A percentile compares a stretch with the other conserved stretches of the same genome.
These are phyloP conservation scores for Paramecium bursaria DNA, from an alignment of 73 alveolate genomes.

Conservation along the genomic window DNA sequence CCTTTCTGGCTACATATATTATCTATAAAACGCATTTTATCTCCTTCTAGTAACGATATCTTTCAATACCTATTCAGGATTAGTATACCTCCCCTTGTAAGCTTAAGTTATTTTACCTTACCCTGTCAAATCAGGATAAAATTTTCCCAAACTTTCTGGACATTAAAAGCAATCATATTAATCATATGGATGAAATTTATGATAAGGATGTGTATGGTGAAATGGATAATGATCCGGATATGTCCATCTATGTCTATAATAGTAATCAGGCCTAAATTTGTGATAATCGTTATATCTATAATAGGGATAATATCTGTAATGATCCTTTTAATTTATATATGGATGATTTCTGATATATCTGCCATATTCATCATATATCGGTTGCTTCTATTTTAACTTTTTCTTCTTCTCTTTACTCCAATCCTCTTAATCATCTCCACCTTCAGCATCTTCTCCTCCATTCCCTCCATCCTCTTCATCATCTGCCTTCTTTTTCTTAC, in stretches of 20 bases:
- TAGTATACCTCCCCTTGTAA: constrained; percentile 42
- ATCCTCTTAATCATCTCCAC: not conserved
- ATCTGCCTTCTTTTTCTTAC: constrained; percentile 12
- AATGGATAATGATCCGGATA: constrained; percentile 44
- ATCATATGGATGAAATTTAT: constrained; percentile 15
- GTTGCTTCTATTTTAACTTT: not conserved
- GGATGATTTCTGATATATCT: constrained; percentile 22
- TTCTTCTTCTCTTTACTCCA: not conserved
- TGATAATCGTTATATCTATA: no score
- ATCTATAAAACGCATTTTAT: not conserved
- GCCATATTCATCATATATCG: constrained; percentile 30
- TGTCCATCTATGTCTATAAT: constrained; percentile 4
- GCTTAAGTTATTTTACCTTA: constrained; percentile 34
- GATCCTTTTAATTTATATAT: no score
- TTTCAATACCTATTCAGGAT: constrained; percentile 49
- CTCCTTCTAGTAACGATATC: not conserved
- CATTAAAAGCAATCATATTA: not conserved
- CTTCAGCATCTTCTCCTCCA: no score
- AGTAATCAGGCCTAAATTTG: no score
- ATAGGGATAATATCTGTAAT: no score
- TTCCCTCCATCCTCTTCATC: not conserved
- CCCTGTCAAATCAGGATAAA: constrained; percentile 29
- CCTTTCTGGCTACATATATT: not conserved
- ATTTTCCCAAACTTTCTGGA: constrained; percentile 28
- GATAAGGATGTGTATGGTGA: constrained; percentile 32